Evolutionary conservation across 2,329 filamentous ascomycete species (phyloP), one percentile per base, ranked within the genome.

Genomic region (Fusarium sororula): DNA sequence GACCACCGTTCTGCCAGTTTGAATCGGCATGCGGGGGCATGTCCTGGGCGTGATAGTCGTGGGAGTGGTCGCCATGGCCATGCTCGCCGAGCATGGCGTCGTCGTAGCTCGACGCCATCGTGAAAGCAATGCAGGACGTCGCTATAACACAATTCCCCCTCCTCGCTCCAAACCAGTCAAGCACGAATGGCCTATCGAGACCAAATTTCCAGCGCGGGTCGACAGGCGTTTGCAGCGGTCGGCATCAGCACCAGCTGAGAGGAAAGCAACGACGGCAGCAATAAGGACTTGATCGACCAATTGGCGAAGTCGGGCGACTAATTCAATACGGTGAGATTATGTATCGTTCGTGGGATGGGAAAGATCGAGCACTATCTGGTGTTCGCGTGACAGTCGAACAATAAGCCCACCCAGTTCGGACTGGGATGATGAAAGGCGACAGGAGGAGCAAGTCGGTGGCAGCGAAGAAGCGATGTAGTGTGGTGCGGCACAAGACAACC

Each of bases 51-150:
- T 72, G 63, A 54, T 68, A 60, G 50, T 75, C 70, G 68, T 68
- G 74, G 39, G 74, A 64, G 48, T 66, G 72, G 63, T 81, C 80
- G 64, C 78, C 81, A 57, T 80, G 81, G 70, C 77, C 75, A 74
- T 80, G 81, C 72, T 85, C 84, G 79, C 76, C 78, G 69, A 82
- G 81, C 75, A 81, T 78, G 75, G 81, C 81, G 77, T 82, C 82
- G 75, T 85, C 84, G 79, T 87, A 85, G 73, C 85, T 85, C 74
- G 86, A 85, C 75, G 84, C 85, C 83, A 87, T 86, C 63, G 74
- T 78, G 77, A 73, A 72, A 77, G 71, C 66, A 73, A 75, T 75
- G 75, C 75, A 76, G 66, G 59, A 74, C 66, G 66, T 73, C 56
- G 63, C 62, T 68, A 73, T 71, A 51, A 48, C 69, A 73, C 73